Evolutionary conservation across 1,284 basidiomycete genomes (phyloP), one percentile per base, ranked within the genome.

Genomic region (Ganoderma boninense): DNA sequence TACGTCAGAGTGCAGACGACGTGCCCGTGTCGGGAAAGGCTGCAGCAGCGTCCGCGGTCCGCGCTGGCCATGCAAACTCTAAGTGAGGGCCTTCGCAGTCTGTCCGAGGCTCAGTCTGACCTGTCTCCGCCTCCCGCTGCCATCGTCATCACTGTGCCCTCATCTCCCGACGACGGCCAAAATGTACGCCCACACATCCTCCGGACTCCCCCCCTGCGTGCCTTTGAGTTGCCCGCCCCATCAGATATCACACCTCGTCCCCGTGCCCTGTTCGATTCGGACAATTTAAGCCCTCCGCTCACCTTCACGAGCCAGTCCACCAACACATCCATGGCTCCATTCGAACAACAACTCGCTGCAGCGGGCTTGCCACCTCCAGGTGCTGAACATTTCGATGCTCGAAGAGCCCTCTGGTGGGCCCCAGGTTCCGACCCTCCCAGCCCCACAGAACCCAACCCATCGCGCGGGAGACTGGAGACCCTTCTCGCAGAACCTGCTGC

Each of bases 401-500:
- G 92, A 46, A 84, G 91, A 69, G 82, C 83, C 6, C 80, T 90
- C 29, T 94, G 92, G 92, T 82, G 89, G 23, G 80, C 79, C 13
- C 71, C 80, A 14, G 32, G 67, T 1, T 66, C 67, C 0, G 64
- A 76, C n/a, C 70, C 73, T 0, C 73, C 71, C 62, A 79, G 65
- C 67, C 71, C 64, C 49, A 67, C 78, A 0, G 65, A 75, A 43
- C 54, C 81, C 5, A 83, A 86, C 20, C 72, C 80, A 0, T 83
- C 87, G 10, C 84, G 84, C 40, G 79, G 82, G 52, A 87, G 84
- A 77, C 84, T 94, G 2, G 88, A 90, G 74, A 80, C 82, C 26
- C 74, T 90, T 1, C 83, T 93, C n/a, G 80, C 77, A 67, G 67
- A 79, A 6, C 86, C 87, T 10, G 84, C 84, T 62, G 86, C 85